Evolutionary conservation across 1,284 basidiomycete genomes (phyloP).

Genomic region (Apiotrichum gracile): DNA sequence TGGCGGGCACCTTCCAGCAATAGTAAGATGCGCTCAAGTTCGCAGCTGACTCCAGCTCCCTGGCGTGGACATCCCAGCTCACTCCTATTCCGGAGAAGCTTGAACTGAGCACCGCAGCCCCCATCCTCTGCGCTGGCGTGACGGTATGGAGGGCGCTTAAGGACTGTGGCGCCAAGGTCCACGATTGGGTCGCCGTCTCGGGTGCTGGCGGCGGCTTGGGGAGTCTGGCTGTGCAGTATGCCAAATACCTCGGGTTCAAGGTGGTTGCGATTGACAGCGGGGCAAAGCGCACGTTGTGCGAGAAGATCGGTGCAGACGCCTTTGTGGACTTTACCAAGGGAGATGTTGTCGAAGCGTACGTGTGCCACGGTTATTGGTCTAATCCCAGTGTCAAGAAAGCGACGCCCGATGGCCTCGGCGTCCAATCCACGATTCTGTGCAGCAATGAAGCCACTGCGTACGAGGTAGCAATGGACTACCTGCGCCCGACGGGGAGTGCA

Average conservation of each 20-base stretch:
- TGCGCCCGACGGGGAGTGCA: slow-evolving; percentile 58
- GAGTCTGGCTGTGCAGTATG: slow-evolving; percentile 64
- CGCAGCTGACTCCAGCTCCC: background rate
- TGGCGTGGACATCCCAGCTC: slow-evolving; percentile 58
- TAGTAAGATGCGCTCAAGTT: slow-evolving; percentile 5
- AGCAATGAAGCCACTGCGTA: slow-evolving; percentile 54
- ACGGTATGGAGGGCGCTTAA: slow-evolving; percentile 69
- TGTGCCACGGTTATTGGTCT: too few relatives aligned
- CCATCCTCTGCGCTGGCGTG: slow-evolving; percentile 67
- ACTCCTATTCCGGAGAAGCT: slow-evolving; percentile 67
- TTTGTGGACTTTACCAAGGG: slow-evolving; percentile 84
- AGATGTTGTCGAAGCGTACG: too few relatives aligned
- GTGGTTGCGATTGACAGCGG: slow-evolving; percentile 74
- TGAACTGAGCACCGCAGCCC: slow-evolving; percentile 65
- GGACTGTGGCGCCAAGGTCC: slow-evolving; percentile 58
- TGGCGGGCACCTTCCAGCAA: slow-evolving; percentile 60
- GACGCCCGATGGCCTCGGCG: slow-evolving; percentile 61
- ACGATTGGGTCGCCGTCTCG: slow-evolving; percentile 71
- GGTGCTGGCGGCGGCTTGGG: slow-evolving; percentile 49
- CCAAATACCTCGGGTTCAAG: slow-evolving; percentile 63
- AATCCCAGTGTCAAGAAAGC: slow-evolving; percentile 49
- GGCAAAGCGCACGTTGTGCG: slow-evolving; percentile 58
- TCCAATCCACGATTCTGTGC: slow-evolving; percentile 62
- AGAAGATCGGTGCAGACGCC: slow-evolving; percentile 64
- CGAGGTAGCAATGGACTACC: slow-evolving; percentile 62